phyloP scores from a whole-genome alignment of 2,329 filamentous ascomycete species.

The Microdochium nivale region DNA sequence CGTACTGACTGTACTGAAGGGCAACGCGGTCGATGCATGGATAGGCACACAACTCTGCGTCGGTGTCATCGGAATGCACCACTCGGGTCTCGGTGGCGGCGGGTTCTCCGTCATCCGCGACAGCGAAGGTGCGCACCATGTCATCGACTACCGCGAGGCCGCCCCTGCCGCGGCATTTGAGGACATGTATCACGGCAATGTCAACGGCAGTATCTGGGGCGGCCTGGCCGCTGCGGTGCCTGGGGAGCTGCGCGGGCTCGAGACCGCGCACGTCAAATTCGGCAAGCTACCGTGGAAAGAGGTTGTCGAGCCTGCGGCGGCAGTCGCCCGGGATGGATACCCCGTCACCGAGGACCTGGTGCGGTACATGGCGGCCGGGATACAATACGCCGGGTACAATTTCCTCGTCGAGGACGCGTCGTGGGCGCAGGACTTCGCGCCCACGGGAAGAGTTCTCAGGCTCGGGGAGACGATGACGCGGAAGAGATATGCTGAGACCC shows the following conservation, averaged over 20 bases:
- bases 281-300: conserved; percentile 61
- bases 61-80: conserved; percentile 68
- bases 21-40: conserved; percentile 70
- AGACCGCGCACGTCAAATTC: conserved; percentile 67
- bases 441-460: conserved; percentile 63
- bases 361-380: conserved; percentile 56
- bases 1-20: conserved; percentile 28
- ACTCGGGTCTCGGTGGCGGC: conserved; percentile 79
- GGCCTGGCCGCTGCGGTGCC: conserved; percentile 67
- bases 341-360: conserved; percentile 65
- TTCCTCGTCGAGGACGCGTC: conserved; percentile 68
- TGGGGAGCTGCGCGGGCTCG: conserved; percentile 69
- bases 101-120: conserved; percentile 79
- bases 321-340: conserved; percentile 68
- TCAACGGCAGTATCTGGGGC: conserved; percentile 56
- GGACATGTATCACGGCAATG: conserved; percentile 76
- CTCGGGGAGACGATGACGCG: conserved; percentile 73
- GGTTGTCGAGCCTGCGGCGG: conserved; percentile 66
- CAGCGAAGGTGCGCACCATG: conserved; percentile 65
- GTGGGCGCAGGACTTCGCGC: conserved; percentile 86
- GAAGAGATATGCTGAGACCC: conserved; percentile 66
- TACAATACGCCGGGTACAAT: conserved; percentile 26
- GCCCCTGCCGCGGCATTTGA: conserved; percentile 74
- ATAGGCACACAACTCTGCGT: conserved; percentile 70
- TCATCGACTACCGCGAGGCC: conserved; percentile 83